phyloP scores from a whole-genome alignment of 148 eudicot genomes.

The Diospyros kaki region DNA sequence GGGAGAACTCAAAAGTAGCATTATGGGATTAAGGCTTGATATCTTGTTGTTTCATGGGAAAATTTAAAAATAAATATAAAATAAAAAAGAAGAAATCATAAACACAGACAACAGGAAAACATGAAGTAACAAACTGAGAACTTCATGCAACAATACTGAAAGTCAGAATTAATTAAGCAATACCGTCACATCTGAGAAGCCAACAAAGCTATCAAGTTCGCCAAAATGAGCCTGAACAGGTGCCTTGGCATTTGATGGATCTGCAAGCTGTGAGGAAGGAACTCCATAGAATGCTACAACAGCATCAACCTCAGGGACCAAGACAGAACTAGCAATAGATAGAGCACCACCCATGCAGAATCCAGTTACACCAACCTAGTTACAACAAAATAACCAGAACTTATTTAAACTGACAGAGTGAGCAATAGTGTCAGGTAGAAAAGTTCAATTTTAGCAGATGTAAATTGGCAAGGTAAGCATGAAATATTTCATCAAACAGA shows the following conservation, averaged over 20 bases:
- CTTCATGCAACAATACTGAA: background rate
- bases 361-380: slow-evolving; percentile 87
- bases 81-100: background rate
- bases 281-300: slow-evolving; percentile 81
- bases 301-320: slow-evolving; percentile 79
- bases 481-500: no score
- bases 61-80: background rate
- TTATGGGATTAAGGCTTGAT: no score
- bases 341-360: slow-evolving; percentile 99
- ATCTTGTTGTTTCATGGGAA: no score
- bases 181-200: slow-evolving; percentile 91
- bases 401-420: no score
- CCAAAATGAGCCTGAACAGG: slow-evolving; percentile 89
- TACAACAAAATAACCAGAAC: no score
- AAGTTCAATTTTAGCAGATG: no score
- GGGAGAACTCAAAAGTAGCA: no score
- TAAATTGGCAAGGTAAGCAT: no score
- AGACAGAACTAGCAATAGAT: slow-evolving; percentile 77
- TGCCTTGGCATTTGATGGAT: slow-evolving; percentile 67
- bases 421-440: no score
- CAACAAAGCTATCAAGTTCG: slow-evolving; percentile 66
- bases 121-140: background rate
- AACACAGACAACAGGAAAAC: background rate
- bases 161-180: slow-evolving; percentile 3
- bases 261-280: slow-evolving; percentile 78